Evolutionary conservation across 2,329 filamentous ascomycete species (phyloP).

Genomic region (Myriosclerotinia scirpicola): DNA sequence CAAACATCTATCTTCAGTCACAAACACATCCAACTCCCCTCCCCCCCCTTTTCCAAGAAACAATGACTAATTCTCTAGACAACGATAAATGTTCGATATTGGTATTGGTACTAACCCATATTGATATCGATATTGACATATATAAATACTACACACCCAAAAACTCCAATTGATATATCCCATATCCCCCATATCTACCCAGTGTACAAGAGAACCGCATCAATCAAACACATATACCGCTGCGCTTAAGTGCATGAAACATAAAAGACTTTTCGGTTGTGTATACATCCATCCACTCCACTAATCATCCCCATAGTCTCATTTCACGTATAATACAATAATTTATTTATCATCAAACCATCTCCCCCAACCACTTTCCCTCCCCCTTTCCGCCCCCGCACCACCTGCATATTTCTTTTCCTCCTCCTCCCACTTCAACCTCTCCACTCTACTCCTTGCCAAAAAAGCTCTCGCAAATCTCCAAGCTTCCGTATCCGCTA

Average conservation of each 20-base stretch:
- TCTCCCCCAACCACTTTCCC: constrained; percentile 35
- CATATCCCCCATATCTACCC: neutral
- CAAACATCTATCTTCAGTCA: no score
- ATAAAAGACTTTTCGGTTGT: neutral
- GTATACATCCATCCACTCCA: neutral
- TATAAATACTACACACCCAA: neutral
- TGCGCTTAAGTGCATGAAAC: neutral
- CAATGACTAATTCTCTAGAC: no score
- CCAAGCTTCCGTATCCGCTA: constrained; percentile 77
- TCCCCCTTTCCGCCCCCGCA: constrained; percentile 47
- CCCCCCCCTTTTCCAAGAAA: no score
- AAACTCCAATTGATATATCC: neutral
- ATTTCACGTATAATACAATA: neutral
- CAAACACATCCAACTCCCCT: no score
- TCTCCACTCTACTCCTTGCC: constrained; percentile 62
- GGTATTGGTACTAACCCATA: neutral
- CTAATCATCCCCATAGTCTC: neutral
- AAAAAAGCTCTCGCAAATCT: constrained; percentile 69
- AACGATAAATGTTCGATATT: no score
- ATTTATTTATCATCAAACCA: constrained; percentile 37
- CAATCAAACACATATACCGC: neutral
- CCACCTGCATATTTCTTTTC: constrained; percentile 64
- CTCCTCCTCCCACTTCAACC: constrained; percentile 67
- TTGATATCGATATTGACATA: neutral
- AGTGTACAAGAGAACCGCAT: neutral